These are phyloP conservation scores for Bolboschoenoplectus hybrid DNA, from an alignment of 202 grass and related monocot species.

Conservation along the genomic window DNA sequence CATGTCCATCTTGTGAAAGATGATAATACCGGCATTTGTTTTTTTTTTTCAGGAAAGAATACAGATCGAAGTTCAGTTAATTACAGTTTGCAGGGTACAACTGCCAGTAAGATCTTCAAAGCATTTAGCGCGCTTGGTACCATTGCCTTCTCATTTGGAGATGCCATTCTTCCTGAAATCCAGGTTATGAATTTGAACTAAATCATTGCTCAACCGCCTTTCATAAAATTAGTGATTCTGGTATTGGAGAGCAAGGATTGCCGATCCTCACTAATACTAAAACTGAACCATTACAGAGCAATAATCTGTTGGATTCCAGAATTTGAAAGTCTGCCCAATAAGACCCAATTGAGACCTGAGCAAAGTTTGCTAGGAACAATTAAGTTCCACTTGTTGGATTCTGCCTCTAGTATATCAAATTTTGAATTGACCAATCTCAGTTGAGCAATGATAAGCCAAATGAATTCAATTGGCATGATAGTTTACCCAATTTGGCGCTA, in stretches of 20 bases:
- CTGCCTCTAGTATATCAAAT: not conserved
- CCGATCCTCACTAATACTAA: not conserved
- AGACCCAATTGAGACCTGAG: too few relatives aligned
- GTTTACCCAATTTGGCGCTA: not conserved
- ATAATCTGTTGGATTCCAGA: not conserved
- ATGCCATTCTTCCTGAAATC: constrained; percentile 90
- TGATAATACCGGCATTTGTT: not conserved
- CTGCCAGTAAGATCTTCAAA: constrained; percentile 55
- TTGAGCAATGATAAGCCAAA: not conserved
- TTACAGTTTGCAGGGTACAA: constrained; percentile 58
- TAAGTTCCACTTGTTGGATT: not conserved
- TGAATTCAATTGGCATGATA: not conserved
- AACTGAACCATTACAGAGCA: not conserved
- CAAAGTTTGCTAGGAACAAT: not conserved
- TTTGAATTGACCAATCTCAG: not conserved
- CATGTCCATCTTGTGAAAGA: not conserved
- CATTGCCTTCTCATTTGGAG: constrained; percentile 88
- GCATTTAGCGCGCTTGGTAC: constrained; percentile 70
- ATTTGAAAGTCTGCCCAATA: too few relatives aligned
- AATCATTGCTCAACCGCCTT: not conserved
- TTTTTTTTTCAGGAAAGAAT: constrained; percentile 48
- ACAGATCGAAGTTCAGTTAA: constrained; percentile 46
- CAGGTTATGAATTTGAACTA: constrained; percentile 43
- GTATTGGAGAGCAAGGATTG: not conserved
- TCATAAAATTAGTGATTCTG: constrained; percentile 20